phyloP scores from a whole-genome alignment of 768 basidiomycete genomes.

The Naganishia friedmannii region DNA sequence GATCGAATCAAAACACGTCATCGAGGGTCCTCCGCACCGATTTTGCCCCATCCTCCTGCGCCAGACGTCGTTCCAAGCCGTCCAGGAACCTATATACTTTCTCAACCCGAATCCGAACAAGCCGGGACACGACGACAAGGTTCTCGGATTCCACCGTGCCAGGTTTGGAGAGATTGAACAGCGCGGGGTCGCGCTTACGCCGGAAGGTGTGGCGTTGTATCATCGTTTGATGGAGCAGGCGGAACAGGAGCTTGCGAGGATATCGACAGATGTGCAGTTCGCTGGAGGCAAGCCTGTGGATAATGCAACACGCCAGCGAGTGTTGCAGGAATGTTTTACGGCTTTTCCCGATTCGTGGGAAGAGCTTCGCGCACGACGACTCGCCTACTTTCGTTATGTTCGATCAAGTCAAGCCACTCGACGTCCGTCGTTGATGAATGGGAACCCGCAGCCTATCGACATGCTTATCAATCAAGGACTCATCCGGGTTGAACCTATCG shows the following conservation, averaged over 20 bases:
- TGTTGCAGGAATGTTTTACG: conserved; percentile 34
- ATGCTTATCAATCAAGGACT: conserved; percentile 35
- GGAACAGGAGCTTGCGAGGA: conserved; percentile 13
- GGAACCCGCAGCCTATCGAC: conserved; percentile 31
- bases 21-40: conserved; percentile 45
- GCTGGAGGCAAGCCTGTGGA: conserved; percentile 19
- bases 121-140: conserved; percentile 9
- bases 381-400: conserved; percentile 44
- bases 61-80: conserved; percentile 48
- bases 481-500: conserved; percentile 37
- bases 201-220: conserved; percentile 37
- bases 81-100: conserved; percentile 44
- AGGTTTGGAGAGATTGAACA: conserved; percentile 50
- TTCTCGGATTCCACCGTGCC: conserved; percentile 37
- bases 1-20: conserved; percentile 46
- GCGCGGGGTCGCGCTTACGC: conserved; percentile 43
- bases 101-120: conserved; percentile 21
- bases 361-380: conserved; percentile 32
- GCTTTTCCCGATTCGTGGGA: conserved; percentile 43
- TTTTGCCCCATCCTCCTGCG: conserved; percentile 44
- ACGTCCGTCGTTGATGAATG: conserved; percentile 8
- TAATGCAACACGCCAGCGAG: conserved; percentile 36
- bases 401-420: conserved; percentile 4
- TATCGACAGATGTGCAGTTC: neutral
- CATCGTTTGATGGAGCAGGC: conserved; percentile 32